phyloP scores from a whole-genome alignment of 2,329 filamentous ascomycete genomes.

The Rutstroemia sp. region DNA sequence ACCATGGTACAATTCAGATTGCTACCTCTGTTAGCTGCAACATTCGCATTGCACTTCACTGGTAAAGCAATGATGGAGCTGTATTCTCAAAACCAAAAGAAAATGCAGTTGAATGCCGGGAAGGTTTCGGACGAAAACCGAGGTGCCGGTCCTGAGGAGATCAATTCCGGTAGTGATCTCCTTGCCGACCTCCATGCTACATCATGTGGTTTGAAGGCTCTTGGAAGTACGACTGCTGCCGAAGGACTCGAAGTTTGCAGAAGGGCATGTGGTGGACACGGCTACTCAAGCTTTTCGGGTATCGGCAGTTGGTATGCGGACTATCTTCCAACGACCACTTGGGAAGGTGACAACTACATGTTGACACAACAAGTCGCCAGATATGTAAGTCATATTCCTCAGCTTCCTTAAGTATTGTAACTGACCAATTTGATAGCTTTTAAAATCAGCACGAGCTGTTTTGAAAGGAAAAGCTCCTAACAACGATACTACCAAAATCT shows the following conservation, averaged over 20 bases:
- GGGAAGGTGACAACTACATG: constrained; percentile 73
- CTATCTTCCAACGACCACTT: constrained; percentile 56
- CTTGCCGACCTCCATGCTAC: constrained; percentile 70
- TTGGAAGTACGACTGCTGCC: constrained; percentile 63
- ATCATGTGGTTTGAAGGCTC: constrained; percentile 68
- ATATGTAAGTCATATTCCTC: constrained; percentile 41
- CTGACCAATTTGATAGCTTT: constrained; percentile 35
- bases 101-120: constrained; percentile 44
- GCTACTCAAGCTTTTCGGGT: constrained; percentile 68
- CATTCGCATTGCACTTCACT: constrained; percentile 74
- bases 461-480: constrained; percentile 54
- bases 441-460: constrained; percentile 67
- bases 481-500: constrained; percentile 63
- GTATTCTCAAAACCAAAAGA: constrained; percentile 65
- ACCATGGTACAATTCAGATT: constrained; percentile 73
- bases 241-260: constrained; percentile 71
- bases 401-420: background rate
- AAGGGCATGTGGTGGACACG: constrained; percentile 69
- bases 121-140: constrained; percentile 37
- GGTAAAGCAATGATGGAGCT: constrained; percentile 68
- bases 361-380: constrained; percentile 71
- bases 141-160: constrained; percentile 60
- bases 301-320: constrained; percentile 70
- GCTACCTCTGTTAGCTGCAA: constrained; percentile 63
- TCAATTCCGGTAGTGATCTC: constrained; percentile 56